Conservation (phyloP, 768 basidiomycete species). For the Suillus decipiens region DNA sequence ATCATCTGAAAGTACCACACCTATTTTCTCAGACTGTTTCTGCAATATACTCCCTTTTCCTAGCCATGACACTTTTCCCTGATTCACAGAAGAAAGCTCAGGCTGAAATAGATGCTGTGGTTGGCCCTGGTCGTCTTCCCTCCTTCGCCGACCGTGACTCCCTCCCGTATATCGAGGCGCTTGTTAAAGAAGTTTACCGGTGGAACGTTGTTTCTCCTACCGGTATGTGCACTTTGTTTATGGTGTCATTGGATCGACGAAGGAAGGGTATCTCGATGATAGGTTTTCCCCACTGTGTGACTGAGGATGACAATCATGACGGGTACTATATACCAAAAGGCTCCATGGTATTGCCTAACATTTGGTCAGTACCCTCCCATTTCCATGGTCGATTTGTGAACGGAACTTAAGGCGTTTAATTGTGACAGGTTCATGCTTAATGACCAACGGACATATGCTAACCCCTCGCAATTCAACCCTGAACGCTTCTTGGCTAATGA, state of each 20-base stretch:
- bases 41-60: not conserved
- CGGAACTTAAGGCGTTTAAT: not conserved
- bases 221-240: not conserved
- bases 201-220: not conserved
- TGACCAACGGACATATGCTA: conserved; percentile 43
- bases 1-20: not conserved
- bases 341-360: not conserved
- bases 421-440: conserved; percentile 32
- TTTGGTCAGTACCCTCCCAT: not conserved
- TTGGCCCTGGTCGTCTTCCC: not conserved
- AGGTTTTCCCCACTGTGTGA: not conserved
- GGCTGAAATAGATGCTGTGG: not conserved
- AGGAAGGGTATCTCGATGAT: not conserved
- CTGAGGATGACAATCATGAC: not conserved
- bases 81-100: conserved; percentile 1
- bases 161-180: not conserved
- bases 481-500: not conserved
- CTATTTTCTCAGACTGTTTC: not conserved
- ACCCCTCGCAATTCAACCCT: conserved; percentile 49
- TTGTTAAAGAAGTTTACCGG: not conserved
- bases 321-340: not conserved
- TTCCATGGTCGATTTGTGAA: not conserved
- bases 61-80: not conserved
- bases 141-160: not conserved
- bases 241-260: not conserved